Conservation (phyloP, 306 rosid genomes). For the Vicia sativa region DNA sequence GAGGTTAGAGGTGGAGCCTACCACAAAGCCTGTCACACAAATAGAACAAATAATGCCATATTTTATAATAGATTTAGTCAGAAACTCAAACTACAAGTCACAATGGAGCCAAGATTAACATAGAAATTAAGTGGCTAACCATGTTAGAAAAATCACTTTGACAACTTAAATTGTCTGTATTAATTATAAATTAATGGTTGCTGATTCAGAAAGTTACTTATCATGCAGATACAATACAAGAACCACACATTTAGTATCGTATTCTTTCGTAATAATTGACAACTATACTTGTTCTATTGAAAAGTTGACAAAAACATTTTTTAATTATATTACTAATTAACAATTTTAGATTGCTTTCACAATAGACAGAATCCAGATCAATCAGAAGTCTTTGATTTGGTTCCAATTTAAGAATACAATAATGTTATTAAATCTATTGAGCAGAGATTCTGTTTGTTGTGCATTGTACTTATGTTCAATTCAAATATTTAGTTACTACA, state of each 20-base stretch:
- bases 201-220: constrained; percentile 44
- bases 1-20: constrained; percentile 32
- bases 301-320: constrained; percentile 19
- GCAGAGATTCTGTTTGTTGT: too few relatives aligned
- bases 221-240: not conserved
- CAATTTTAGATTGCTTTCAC: constrained; percentile 6
- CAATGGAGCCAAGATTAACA: constrained; percentile 27
- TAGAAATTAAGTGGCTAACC: constrained; percentile 24
- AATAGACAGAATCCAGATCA: not conserved
- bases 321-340: constrained; percentile 1
- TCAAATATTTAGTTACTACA: too few relatives aligned
- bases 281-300: constrained; percentile 26
- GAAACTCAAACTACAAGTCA: constrained; percentile 31
- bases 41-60: constrained; percentile 10
- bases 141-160: constrained; percentile 26
- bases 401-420: too few relatives aligned
- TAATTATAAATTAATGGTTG: constrained; percentile 32
- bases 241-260: constrained; percentile 10
- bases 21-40: not conserved
- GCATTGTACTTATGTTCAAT: too few relatives aligned
- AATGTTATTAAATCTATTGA: too few relatives aligned
- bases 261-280: constrained; percentile 15
- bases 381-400: too few relatives aligned
- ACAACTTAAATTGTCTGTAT: constrained; percentile 43
- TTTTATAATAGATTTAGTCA: constrained; percentile 26